Evolutionary conservation across 148 eudicot genomes (phyloP).

Genomic region (Cornus kousa): DNA sequence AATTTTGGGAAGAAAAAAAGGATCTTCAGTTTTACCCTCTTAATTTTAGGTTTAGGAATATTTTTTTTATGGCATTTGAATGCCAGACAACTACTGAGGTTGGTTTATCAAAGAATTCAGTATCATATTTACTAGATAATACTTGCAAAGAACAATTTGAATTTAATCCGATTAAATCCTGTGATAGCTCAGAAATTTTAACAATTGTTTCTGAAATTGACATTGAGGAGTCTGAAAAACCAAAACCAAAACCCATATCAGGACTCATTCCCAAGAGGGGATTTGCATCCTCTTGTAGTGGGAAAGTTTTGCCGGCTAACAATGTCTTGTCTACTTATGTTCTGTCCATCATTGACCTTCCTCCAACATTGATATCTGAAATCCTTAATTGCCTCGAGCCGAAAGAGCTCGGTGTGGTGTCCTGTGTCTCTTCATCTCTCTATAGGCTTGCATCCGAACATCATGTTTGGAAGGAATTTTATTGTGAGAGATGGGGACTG

Average conservation of each 20-base stretch:
- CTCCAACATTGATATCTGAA: slow-evolving; percentile 72
- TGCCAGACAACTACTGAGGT: slow-evolving; percentile 49
- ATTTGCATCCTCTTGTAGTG: slow-evolving; percentile 15
- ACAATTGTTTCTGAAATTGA: slow-evolving; percentile 23
- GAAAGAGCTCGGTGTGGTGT: slow-evolving; percentile 84
- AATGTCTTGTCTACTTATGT: slow-evolving; percentile 27
- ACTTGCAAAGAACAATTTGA: slow-evolving; percentile 30
- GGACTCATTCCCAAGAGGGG: slow-evolving; percentile 33
- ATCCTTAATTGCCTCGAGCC: slow-evolving; percentile 88
- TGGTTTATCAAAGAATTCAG: slow-evolving; percentile 35
- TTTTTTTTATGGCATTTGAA: slow-evolving; percentile 87
- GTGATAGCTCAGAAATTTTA: slow-evolving; percentile 13
- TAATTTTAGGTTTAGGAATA: too few species aligned
- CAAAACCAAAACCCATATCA: slow-evolving; percentile 11
- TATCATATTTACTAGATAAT: slow-evolving; percentile 26
- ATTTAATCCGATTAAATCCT: slow-evolving; percentile 19
- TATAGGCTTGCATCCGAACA: slow-evolving; percentile 78
- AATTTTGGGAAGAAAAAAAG: not conserved
- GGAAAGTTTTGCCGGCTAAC: slow-evolving; percentile 25
- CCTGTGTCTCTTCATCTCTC: slow-evolving; percentile 69
- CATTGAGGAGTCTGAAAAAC: slow-evolving; percentile 29
- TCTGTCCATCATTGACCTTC: slow-evolving; percentile 75
- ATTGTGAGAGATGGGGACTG: slow-evolving; percentile 91
- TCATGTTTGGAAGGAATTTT: slow-evolving; percentile 83
- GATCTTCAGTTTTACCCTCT: too few species aligned